Evolutionary conservation across 495 filamentous ascomycete genomes (phyloP), one percentile per base, ranked within the genome.

Genomic region (Penicillium bialowiezense): DNA sequence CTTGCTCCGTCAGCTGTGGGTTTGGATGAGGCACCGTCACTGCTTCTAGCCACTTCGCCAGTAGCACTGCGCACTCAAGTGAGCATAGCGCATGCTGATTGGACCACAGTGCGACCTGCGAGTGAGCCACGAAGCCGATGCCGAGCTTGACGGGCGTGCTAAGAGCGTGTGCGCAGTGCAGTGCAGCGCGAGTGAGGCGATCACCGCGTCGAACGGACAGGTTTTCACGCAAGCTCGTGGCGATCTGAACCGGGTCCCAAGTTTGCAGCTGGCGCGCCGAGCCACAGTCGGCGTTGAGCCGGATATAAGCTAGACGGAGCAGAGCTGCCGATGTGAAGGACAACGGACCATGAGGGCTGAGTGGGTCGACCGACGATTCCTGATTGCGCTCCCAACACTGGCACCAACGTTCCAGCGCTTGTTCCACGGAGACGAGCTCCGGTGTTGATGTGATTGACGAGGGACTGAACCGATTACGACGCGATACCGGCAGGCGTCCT

Each of bases 61-160:
- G 65, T 1, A 89, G 72, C 8, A 87, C 79, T 12, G 85, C 85
- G 48, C 84, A 89, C 61, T 89, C 85, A 0, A 88, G 71, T 32
- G 84, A 85, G 54, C 80, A 84, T 6, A 89, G 59, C 2, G 81
- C 82, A 54, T 89, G 83, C 51, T 89, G 85, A 54, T 87, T 84
- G 20, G 83, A 85, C 85, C 85, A 89, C 39, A 84, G 77, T 5
- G 79, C 73, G 3, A 82, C 83, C 52, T 87, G 85, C 1, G 81
- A 86, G 52, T 79, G 80, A 7, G 85, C 84, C 9, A 89, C 83
- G 50, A 83, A 85, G 26, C 79, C 82, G 24, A 88, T 83, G 0
- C 85, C 85, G 19, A 83, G 65, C 55, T 85, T 87, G 39, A 89
- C 80, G 0, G 86, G 75, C 38, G 83, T 82, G 31, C 80, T 81